Percentiles rank a stretch among this genome's conserved stretches.
These are phyloP conservation scores for Tardiomyces depauwii DNA, from an alignment of 1,139 yeast genomes.

Conservation along the genomic window DNA sequence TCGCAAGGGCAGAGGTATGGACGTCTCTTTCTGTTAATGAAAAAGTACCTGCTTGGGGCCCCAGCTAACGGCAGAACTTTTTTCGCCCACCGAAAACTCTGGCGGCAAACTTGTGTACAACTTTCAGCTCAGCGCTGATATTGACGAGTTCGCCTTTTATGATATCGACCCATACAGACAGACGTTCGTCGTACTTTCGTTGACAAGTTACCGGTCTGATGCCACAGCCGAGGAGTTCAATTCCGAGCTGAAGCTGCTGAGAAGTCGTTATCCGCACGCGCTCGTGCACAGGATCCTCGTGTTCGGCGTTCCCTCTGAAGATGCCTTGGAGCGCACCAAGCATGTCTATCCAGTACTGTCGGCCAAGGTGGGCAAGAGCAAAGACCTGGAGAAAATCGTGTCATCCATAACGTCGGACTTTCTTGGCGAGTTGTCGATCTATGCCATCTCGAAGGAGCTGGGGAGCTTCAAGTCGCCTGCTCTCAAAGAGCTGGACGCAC, in stretches of 20 bases:
- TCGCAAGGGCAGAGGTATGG: constrained; percentile 9
- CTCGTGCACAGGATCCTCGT: constrained; percentile 53
- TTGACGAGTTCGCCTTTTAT: constrained; percentile 51
- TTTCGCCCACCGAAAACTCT: constrained; percentile 32
- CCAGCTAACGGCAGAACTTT: constrained; percentile 1
- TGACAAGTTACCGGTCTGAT: constrained; percentile 34
- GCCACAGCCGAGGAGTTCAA: constrained; percentile 22
- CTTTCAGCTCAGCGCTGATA: constrained; percentile 38
- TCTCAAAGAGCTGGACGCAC: constrained; percentile 20
- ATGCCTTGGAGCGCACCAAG: constrained; percentile 17
- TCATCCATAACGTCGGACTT: constrained; percentile 63
- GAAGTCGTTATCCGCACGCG: constrained; percentile 42
- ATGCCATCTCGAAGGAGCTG: constrained; percentile 34
- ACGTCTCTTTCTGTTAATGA: too few relatives aligned
- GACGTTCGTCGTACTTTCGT: constrained; percentile 42
- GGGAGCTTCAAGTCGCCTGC: constrained; percentile 26
- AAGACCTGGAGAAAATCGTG: constrained; percentile 51
- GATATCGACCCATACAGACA: constrained; percentile 88
- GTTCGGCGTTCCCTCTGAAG: constrained; percentile 40
- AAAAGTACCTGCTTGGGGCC: too few relatives aligned
- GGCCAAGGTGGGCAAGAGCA: constrained; percentile 21
- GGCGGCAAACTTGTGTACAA: constrained; percentile 59
- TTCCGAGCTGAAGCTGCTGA: constrained; percentile 27
- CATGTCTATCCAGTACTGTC: constrained; percentile 21
- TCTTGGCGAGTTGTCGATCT: constrained; percentile 50